A percentile compares a stretch with the other conserved stretches of the same genome.
Evolutionary conservation across 768 basidiomycete species (phyloP).

Genomic region (Glaciozyma antarctica): DNA sequence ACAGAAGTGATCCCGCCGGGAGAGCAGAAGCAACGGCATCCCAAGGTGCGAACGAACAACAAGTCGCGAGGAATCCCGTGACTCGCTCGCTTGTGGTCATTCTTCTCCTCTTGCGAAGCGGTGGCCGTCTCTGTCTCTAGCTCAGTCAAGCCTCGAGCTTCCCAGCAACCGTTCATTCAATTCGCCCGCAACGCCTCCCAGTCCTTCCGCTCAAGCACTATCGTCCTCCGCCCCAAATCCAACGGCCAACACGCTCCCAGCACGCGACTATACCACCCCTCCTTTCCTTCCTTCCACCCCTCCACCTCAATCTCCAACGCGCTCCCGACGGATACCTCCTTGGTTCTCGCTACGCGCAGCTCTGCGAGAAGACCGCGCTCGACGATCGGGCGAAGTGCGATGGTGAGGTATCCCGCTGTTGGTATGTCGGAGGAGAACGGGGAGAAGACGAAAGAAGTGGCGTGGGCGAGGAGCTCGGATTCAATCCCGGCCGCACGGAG

Average conservation of each 20-base stretch:
- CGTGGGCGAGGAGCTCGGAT: constrained; percentile 22
- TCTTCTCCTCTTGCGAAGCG: too few species aligned
- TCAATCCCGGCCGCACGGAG: constrained; percentile 29
- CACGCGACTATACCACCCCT: background rate
- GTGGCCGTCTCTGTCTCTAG: too few species aligned
- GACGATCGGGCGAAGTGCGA: constrained; percentile 15
- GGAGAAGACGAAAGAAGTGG: constrained; percentile 9
- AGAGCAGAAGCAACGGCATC: too few species aligned
- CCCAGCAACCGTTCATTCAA: too few species aligned
- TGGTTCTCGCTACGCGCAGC: constrained; percentile 10
- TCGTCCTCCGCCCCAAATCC: constrained; percentile 10
- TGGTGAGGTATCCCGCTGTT: constrained; percentile 12
- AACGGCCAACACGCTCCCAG: constrained; percentile 16
- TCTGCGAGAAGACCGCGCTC: background rate
- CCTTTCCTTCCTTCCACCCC: constrained; percentile 3
- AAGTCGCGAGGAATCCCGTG: too few species aligned
- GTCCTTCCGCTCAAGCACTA: constrained; percentile 3
- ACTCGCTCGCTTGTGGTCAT: too few species aligned
- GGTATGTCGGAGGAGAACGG: background rate
- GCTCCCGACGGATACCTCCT: background rate
- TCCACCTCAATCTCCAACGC: constrained; percentile 3
- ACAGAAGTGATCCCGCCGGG: too few species aligned
- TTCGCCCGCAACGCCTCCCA: too few species aligned
- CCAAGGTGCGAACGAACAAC: too few species aligned
- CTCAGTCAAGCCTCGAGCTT: too few species aligned